Percentiles rank a stretch among this genome's conserved stretches.
Evolutionary conservation across 371 early-diverging fungal genomes (phyloP).

Genomic region (Fennellomyces sp.): DNA sequence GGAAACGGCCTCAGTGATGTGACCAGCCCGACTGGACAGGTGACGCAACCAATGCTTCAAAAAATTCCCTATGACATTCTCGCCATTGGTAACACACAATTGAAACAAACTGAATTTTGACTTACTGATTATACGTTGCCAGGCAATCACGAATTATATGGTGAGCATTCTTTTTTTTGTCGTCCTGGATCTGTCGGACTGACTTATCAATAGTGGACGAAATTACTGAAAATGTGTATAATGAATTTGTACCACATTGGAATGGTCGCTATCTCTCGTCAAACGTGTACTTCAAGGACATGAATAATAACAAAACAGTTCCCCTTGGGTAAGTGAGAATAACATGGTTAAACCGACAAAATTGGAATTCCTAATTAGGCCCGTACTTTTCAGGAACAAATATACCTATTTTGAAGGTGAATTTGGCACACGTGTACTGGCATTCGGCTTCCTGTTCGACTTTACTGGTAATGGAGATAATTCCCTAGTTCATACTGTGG

Average conservation of each 20-base stretch:
- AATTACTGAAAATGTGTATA: conserved; percentile 31
- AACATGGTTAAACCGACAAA: too few species aligned
- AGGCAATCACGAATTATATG: conserved; percentile 68
- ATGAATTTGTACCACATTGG: conserved; percentile 56
- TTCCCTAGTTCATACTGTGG: conserved; percentile 44
- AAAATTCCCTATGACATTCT: conserved; percentile 53
- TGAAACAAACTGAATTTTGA: too few species aligned
- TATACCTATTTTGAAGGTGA: conserved; percentile 58
- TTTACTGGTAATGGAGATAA: conserved; percentile 46
- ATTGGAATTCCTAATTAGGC: too few species aligned
- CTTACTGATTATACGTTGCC: too few species aligned
- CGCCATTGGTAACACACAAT: conserved; percentile 29
- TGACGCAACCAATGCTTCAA: conserved; percentile 50
- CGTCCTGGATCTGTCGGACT: too few species aligned
- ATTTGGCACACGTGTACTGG: conserved; percentile 58
- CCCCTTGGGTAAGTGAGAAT: conserved; percentile 45
- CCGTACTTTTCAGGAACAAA: conserved; percentile 26
- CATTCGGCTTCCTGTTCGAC: conserved; percentile 62
- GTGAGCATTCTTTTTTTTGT: conserved; percentile 16
- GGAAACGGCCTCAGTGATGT: conserved; percentile 58
- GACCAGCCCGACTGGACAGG: conserved; percentile 36
- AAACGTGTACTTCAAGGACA: conserved; percentile 53
- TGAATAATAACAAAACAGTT: conserved; percentile 44
- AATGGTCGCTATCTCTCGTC: conserved; percentile 55
- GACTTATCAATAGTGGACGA: conserved; percentile 23